A percentile compares a stretch with the other conserved stretches of the same genome.
These are phyloP conservation scores for Rossbeevera mucosa DNA, from an alignment of 768 basidiomycete species.

Conservation along the genomic window DNA sequence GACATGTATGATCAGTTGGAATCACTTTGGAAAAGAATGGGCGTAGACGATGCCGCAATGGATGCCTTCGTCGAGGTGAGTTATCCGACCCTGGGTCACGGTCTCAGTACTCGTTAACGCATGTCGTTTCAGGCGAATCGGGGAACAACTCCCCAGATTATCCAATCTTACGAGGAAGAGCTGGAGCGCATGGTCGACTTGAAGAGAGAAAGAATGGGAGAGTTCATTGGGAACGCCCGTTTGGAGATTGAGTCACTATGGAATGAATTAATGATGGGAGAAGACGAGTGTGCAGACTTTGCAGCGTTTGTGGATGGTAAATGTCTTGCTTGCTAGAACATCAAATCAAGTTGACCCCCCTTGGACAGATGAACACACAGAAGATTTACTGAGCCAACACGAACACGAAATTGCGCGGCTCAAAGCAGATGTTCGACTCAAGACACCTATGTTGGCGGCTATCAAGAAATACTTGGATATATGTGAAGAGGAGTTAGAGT, in stretches of 20 bases:
- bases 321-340: conserved; percentile 12
- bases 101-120: not conserved
- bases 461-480: conserved; percentile 91
- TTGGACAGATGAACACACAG: conserved; percentile 73
- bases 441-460: conserved; percentile 67
- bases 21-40: conserved; percentile 83
- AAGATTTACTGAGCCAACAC: conserved; percentile 80
- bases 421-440: conserved; percentile 76
- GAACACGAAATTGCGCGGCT: conserved; percentile 80
- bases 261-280: conserved; percentile 83
- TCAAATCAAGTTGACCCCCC: not conserved
- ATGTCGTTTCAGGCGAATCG: conserved; percentile 41
- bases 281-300: conserved; percentile 78
- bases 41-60: conserved; percentile 73
- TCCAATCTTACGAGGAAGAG: conserved; percentile 85
- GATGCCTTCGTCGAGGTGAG: conserved; percentile 84
- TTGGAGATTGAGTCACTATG: conserved; percentile 77
- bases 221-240: conserved; percentile 78
- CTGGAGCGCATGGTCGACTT: conserved; percentile 85
- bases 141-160: conserved; percentile 73
- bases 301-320: conserved; percentile 79
- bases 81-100: not conserved
- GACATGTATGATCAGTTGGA: conserved; percentile 92
- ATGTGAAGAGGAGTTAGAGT: conserved; percentile 82
- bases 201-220: conserved; percentile 81